Evolutionary conservation across 768 basidiomycete species (phyloP).

Genomic region (Mycena sanguinolenta): DNA sequence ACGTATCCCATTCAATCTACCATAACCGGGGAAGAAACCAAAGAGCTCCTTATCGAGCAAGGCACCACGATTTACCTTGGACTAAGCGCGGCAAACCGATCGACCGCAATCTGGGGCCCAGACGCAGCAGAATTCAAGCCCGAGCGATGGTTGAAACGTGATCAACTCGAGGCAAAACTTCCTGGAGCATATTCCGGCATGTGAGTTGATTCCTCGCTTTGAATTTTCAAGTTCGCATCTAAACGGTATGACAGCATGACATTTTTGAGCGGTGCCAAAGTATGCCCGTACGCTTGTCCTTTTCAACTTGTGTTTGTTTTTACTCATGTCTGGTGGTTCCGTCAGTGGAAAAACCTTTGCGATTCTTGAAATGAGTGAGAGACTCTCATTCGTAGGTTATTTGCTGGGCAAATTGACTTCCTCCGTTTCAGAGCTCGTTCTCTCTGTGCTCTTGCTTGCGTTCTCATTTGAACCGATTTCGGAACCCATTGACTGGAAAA

Average conservation of each 20-base stretch:
- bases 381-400: neutral
- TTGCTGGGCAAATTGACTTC: neutral
- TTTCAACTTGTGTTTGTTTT: constrained; percentile 30
- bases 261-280: constrained; percentile 58
- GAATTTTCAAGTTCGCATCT: constrained; percentile 47
- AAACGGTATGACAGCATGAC: constrained; percentile 51
- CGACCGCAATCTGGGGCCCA: constrained; percentile 59
- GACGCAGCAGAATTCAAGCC: constrained; percentile 64
- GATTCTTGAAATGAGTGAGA: constrained; percentile 52
- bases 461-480: constrained; percentile 40
- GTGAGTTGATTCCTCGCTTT: constrained; percentile 48
- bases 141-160: constrained; percentile 59
- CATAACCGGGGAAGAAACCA: constrained; percentile 41
- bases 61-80: constrained; percentile 53
- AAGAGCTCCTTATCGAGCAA: constrained; percentile 53
- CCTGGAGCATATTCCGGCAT: constrained; percentile 37
- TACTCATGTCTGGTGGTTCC: neutral
- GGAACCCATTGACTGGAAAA: constrained; percentile 44
- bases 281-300: constrained; percentile 57
- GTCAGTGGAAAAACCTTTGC: constrained; percentile 53
- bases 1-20: constrained; percentile 45
- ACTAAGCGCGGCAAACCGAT: constrained; percentile 50
- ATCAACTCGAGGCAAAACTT: constrained; percentile 32
- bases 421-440: constrained; percentile 39
- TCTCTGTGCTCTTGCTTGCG: constrained; percentile 39